Evolutionary conservation across 177 flowering plant genomes (phyloP).

Genomic region (Vitis hybrid): DNA sequence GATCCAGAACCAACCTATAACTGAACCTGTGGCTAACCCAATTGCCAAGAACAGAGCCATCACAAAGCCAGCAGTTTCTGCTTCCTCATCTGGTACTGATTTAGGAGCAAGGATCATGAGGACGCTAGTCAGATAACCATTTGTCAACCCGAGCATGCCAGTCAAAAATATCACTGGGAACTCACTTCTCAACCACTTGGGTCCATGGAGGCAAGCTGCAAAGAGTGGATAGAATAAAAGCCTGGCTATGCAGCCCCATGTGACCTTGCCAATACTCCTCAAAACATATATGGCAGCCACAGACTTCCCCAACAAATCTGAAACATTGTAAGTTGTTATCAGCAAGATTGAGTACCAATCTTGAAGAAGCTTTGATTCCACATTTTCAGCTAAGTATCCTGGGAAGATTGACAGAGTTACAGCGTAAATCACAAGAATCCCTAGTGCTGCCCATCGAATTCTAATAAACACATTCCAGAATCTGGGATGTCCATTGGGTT

Average conservation of each 20-base stretch:
- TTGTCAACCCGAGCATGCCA: constrained; percentile 63
- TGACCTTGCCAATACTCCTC: constrained; percentile 41
- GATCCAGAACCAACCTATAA: constrained; percentile 84
- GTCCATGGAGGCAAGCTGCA: constrained; percentile 72
- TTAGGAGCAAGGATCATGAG: constrained; percentile 70
- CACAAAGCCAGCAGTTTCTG: constrained; percentile 64
- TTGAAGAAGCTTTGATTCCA: constrained; percentile 44
- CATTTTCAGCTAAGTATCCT: constrained; percentile 71
- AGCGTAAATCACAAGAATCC: constrained; percentile 51
- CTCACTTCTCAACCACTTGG: constrained; percentile 67
- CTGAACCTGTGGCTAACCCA: constrained; percentile 67
- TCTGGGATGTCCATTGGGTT: constrained; percentile 11
- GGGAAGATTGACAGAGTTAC: constrained; percentile 90
- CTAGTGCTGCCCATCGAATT: constrained; percentile 51
- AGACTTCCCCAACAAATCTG: constrained; percentile 73
- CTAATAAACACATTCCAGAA: constrained; percentile 46
- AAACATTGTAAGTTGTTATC: constrained; percentile 59
- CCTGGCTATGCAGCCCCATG: constrained; percentile 60
- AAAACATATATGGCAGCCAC: constrained; percentile 48
- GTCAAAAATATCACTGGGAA: constrained; percentile 53
- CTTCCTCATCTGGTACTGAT: constrained; percentile 50
- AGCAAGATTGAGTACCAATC: constrained; percentile 83
- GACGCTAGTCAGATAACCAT: constrained; percentile 80
- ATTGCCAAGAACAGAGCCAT: constrained; percentile 63
- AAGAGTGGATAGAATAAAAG: constrained; percentile 70